phyloP scores from a whole-genome alignment of 129 eudicot genomes.

The carrot (Daucus carota) region DH1_v3.0 NC_030386.2:29617501-29618000 shows the following conservation, averaged over 20 bases:
- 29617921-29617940: slow-evolving; percentile 2
- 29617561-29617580: slow-evolving; percentile 47
- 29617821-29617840: slow-evolving; percentile 88
- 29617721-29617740: slow-evolving; percentile 74
- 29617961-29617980: slow-evolving; percentile 83
- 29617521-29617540: slow-evolving; percentile 57
- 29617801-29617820: slow-evolving; percentile 55
- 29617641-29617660: slow-evolving; percentile 83
- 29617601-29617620: slow-evolving; percentile 75
- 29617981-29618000: slow-evolving; percentile 88
- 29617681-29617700: slow-evolving; percentile 1
- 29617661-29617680: slow-evolving; percentile 2
- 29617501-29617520: slow-evolving; percentile 53
- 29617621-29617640: slow-evolving; percentile 79
- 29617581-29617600: slow-evolving; percentile 48
- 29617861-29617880: slow-evolving; percentile 47
- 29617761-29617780: slow-evolving; percentile 64
- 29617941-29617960: slow-evolving; percentile 5
- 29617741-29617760: slow-evolving; percentile 86
- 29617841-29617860: slow-evolving; percentile 69
- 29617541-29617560: slow-evolving; percentile 56
- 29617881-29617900: background rate
- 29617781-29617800: slow-evolving; percentile 86
- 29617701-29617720: slow-evolving; percentile 18
- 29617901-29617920: background rate